phyloP scores from a whole-genome alignment of 306 rosid genomes.

The Nissolia schottii region DNA sequence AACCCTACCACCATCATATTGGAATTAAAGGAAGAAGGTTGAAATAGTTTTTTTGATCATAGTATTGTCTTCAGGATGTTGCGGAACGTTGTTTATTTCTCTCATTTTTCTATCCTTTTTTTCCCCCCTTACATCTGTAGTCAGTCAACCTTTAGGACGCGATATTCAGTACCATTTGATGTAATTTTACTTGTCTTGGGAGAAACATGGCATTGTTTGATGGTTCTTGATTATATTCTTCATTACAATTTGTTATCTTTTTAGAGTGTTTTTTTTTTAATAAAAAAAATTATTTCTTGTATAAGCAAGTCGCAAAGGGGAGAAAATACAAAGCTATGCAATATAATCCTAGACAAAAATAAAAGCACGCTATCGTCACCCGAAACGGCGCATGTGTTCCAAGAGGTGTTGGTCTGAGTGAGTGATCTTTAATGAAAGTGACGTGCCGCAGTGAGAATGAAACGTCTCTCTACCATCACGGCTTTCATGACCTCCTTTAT shows the following conservation, averaged over 20 bases:
- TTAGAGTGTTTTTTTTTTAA: background rate
- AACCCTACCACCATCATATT: background rate
- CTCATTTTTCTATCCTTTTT: background rate
- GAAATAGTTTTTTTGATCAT: slow-evolving; percentile 10
- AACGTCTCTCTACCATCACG: background rate
- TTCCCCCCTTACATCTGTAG: background rate
- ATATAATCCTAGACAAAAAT: background rate
- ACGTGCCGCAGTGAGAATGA: background rate
- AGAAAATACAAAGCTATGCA: background rate
- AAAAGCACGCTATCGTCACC: background rate
- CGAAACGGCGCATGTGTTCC: background rate
- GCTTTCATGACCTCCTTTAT: no score
- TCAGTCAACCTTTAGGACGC: slow-evolving; percentile 20
- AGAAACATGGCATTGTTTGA: background rate
- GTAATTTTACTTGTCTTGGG: slow-evolving; percentile 8
- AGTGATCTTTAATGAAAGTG: background rate
- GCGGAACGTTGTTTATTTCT: slow-evolving; percentile 7
- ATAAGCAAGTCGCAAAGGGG: background rate
- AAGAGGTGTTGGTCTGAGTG: background rate
- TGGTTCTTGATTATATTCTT: background rate
- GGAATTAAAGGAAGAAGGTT: slow-evolving; percentile 13
- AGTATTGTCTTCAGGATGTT: slow-evolving; percentile 22
- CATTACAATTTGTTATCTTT: background rate
- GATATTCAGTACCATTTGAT: slow-evolving; percentile 17
- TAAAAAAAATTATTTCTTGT: background rate